Percentiles rank a stretch among this genome's conserved stretches.
Evolutionary conservation across 306 rosid species (phyloP).

Genomic region (Boehmeria nivea): DNA sequence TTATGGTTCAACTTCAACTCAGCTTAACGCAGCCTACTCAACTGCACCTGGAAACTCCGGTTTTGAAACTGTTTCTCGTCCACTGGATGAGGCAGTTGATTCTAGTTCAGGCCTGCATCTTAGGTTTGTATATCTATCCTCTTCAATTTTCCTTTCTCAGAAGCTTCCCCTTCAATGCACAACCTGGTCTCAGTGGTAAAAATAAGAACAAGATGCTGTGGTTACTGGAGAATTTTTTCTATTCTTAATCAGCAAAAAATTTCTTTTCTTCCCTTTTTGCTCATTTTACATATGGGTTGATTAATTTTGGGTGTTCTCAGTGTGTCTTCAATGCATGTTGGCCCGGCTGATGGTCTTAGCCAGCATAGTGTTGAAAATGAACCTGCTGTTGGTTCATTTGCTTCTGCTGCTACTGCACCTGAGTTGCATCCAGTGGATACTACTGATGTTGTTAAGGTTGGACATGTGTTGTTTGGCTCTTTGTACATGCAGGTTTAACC

Average conservation of each 20-base stretch:
- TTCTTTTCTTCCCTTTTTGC: background rate
- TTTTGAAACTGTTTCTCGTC: conserved; percentile 72
- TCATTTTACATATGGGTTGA: conserved; percentile 6
- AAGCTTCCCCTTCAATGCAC: background rate
- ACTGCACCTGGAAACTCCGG: conserved; percentile 44
- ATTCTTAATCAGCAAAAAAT: background rate
- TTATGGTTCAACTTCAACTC: conserved; percentile 55
- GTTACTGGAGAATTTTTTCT: background rate
- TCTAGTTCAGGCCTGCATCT: conserved; percentile 53
- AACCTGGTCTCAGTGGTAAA: background rate
- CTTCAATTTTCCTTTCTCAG: background rate
- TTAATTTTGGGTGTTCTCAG: conserved; percentile 32
- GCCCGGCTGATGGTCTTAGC: conserved; percentile 56
- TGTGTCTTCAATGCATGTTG: conserved; percentile 51
- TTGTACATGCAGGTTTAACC: background rate
- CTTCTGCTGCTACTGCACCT: conserved; percentile 58
- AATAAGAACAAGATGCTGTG: background rate
- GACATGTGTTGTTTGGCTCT: background rate
- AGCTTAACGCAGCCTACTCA: conserved; percentile 56
- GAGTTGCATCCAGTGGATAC: conserved; percentile 64
- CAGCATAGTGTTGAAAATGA: conserved; percentile 73
- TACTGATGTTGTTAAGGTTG: conserved; percentile 57
- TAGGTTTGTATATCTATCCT: conserved; percentile 36
- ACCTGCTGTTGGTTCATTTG: conserved; percentile 58
- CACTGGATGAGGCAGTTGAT: conserved; percentile 60